Conservation (phyloP, 2,329 filamentous ascomycete species). For the Pseudodiploospora longispora region DNA sequence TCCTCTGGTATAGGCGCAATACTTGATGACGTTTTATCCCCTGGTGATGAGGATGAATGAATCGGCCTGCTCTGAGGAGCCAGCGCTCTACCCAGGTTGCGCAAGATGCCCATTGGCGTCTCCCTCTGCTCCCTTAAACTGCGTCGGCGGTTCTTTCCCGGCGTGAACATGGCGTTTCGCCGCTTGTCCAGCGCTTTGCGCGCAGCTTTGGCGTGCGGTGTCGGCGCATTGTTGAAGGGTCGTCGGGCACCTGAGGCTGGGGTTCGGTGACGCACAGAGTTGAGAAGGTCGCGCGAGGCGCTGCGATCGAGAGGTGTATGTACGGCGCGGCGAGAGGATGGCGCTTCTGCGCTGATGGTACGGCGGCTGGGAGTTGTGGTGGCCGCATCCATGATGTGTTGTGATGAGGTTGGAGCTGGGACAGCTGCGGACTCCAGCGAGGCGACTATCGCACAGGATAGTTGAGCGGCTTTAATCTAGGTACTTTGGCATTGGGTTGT, state of each 20-base stretch:
- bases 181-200: constrained; percentile 50
- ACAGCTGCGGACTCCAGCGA: too few relatives aligned
- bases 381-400: neutral
- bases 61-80: constrained; percentile 40
- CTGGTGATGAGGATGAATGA: constrained; percentile 37
- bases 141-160: constrained; percentile 48
- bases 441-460: too few relatives aligned
- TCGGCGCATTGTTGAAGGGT: constrained; percentile 34
- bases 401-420: too few relatives aligned
- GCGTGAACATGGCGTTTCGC: constrained; percentile 51
- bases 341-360: constrained; percentile 25
- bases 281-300: constrained; percentile 27
- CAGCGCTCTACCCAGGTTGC: constrained; percentile 45
- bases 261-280: constrained; percentile 32
- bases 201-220: constrained; percentile 55
- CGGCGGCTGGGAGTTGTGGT: constrained; percentile 21
- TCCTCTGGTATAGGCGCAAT: constrained; percentile 26
- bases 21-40: constrained; percentile 18
- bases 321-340: constrained; percentile 31
- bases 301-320: constrained; percentile 35
- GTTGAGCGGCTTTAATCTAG: too few relatives aligned
- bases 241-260: constrained; percentile 37
- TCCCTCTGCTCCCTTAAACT: constrained; percentile 49
- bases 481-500: too few relatives aligned
- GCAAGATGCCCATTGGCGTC: constrained; percentile 45